Base-by-base conservation (phyloP, 208 protist species). In the Herpetomonas tarakana region DNA sequence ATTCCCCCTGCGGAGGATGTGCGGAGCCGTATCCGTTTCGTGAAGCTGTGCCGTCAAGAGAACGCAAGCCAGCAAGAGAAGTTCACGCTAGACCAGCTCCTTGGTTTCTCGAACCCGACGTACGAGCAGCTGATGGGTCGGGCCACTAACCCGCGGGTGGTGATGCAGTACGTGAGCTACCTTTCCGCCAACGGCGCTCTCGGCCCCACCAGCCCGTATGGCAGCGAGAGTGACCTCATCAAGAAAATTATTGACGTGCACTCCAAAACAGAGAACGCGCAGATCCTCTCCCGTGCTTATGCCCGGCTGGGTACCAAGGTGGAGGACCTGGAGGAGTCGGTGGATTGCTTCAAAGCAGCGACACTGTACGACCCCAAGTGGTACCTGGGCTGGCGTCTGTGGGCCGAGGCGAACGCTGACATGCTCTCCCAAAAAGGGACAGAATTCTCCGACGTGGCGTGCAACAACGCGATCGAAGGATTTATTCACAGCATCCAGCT, bases 21-120 rank as follows among this genome's bases (percentile, higher is more conserved):
- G 18, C 88, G 97, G 46, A 94, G 84, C 19, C 98, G 97, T 70
- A 80, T 99, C n/a, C 98, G 99, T 38, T 99, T 99, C 80, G 90
- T 97, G 22, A 86, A 93, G 41, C 83, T 99, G 4, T 98, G 96
- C 68, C 68, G 96, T 18, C 82, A 82, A 49, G 82, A 91, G 46
- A 83, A 86, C 49, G 74, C 80, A 31, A 78, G 68, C 49, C 82
- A 88, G 47, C 55, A 91, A 41, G 82, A 93, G 39, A 81, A 86
- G 24, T 93, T 93, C 38, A 89, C 85, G 11, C 74, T 91, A 0
- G 68, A 78, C 29, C 76, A 95, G 60, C 52, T 95, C 28, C 72
- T 95, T 12, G 85, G 88, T 25, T 41, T 74, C 39, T 53, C 61
- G 14, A 55, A 76, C 67, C 85, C 85, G 27, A 90, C 81, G 16